Conservation (phyloP, 1,284 basidiomycete genomes). For the Moesziomyces sp. region DNA sequence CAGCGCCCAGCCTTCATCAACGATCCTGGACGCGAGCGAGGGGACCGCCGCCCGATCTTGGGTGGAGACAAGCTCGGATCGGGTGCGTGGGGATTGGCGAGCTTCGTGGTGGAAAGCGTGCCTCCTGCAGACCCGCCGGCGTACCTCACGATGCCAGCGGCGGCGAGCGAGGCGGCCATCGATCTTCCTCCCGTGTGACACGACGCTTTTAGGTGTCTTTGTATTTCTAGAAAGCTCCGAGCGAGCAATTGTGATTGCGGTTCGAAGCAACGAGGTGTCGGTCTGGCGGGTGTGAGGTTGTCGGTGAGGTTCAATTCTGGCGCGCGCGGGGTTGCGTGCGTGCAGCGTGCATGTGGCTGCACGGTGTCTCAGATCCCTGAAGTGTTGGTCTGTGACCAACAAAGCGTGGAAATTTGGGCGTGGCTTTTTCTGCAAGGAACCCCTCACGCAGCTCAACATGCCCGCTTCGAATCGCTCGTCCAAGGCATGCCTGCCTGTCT, state of each 20-base stretch:
- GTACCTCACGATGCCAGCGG: conserved; percentile 20
- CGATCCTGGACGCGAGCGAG: conserved; percentile 19
- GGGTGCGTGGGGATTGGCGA: conserved; percentile 51
- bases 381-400: conserved; percentile 17
- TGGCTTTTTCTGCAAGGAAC: conserved; percentile 4
- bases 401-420: conserved; percentile 3
- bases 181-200: no score
- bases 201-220: no score
- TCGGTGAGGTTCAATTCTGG: no score
- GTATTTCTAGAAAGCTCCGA: no score
- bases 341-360: conserved; percentile 1
- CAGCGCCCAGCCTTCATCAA: conserved; percentile 38
- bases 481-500: no score
- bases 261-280: no score
- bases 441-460: neutral
- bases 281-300: no score
- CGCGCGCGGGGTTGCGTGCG: no score
- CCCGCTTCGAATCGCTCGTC: no score
- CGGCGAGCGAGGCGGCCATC: conserved; percentile 4
- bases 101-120: conserved; percentile 35
- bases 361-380: conserved; percentile 25
- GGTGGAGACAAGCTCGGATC: conserved; percentile 50
- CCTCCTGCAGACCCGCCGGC: conserved; percentile 18
- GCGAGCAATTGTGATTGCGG: no score
- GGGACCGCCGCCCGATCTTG: conserved; percentile 41